phyloP scores from a whole-genome alignment of 176 grass and related monocot species.

The Oryza coarctata region DNA sequence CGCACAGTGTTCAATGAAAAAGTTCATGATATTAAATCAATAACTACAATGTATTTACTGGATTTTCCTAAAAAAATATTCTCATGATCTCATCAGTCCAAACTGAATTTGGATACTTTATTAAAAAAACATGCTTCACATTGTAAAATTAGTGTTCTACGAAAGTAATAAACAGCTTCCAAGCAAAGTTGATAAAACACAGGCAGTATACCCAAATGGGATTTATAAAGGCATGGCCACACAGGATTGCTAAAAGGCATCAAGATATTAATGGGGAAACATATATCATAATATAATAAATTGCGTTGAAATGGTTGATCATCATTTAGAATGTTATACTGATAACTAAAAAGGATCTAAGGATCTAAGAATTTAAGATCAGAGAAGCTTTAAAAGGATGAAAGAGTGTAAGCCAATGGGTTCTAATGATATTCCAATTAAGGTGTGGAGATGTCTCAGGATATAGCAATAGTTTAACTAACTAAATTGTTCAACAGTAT shows the following conservation, averaged over 20 bases:
- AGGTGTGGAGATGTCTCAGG: too few species aligned
- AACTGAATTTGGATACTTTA: not conserved
- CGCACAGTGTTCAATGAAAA: not conserved
- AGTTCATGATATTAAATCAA: not conserved
- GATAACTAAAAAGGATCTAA: not conserved
- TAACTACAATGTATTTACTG: not conserved
- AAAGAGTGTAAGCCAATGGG: too few species aligned
- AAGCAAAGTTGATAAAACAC: not conserved
- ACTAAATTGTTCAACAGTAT: too few species aligned
- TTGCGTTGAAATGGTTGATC: not conserved
- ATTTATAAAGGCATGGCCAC: not conserved
- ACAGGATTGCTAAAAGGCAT: not conserved
- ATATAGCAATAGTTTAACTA: too few species aligned
- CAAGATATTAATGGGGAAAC: not conserved
- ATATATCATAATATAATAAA: not conserved
- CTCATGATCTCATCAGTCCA: not conserved
- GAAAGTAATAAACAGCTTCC: not conserved
- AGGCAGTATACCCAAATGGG: not conserved
- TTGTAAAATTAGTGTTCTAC: not conserved
- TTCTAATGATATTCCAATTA: too few species aligned
- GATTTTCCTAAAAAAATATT: not conserved
- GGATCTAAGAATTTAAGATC: too few species aligned
- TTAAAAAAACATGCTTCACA: not conserved
- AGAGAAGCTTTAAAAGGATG: too few species aligned
- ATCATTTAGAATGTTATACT: not conserved